Conservation (phyloP, 352 stramenopile genomes). For the Phytophthora ramorum region DNA sequence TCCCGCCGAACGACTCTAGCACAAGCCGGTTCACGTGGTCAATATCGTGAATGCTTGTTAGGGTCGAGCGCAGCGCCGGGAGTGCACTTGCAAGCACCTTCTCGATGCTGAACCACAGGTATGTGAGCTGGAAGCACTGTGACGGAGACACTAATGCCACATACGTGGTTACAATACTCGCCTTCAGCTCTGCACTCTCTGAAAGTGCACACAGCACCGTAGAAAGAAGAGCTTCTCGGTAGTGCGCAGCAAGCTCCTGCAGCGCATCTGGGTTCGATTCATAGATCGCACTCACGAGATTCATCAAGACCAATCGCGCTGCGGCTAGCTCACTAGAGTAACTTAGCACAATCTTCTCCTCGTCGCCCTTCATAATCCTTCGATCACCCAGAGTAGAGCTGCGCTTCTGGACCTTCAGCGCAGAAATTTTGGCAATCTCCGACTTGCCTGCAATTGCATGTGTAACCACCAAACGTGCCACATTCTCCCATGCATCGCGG, state of each 20-base stretch:
- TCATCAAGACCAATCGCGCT: slow-evolving; percentile 52
- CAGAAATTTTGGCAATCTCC: slow-evolving; percentile 56
- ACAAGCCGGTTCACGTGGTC: slow-evolving; percentile 57
- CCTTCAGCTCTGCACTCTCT: slow-evolving; percentile 61
- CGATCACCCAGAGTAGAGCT: slow-evolving; percentile 38
- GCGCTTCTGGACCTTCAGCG: slow-evolving; percentile 62
- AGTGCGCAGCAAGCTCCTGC: slow-evolving; percentile 55
- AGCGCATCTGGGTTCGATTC: slow-evolving; percentile 49
- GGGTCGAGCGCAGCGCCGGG: slow-evolving; percentile 45
- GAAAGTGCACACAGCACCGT: slow-evolving; percentile 61
- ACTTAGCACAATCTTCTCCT: slow-evolving; percentile 47
- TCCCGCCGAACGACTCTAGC: slow-evolving; percentile 65
- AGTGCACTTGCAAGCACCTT: slow-evolving; percentile 49
- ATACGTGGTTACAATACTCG: slow-evolving; percentile 64
- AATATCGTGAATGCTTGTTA: slow-evolving; percentile 53
- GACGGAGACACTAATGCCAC: slow-evolving; percentile 44
- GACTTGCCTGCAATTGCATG: slow-evolving; percentile 70
- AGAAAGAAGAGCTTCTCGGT: slow-evolving; percentile 73
- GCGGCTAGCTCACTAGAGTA: slow-evolving; percentile 53
- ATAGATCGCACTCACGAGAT: slow-evolving; percentile 54
- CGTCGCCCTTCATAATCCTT: slow-evolving; percentile 36
- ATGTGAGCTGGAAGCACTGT: slow-evolving; percentile 60
- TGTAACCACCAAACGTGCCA: slow-evolving; percentile 55
- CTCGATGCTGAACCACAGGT: slow-evolving; percentile 59
- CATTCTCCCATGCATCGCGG: slow-evolving; percentile 60